Evolutionary conservation across 2,329 filamentous ascomycete genomes (phyloP), one percentile per base, ranked within the genome.

Genomic region (Stagonosporopsis cucurbitacearum): DNA sequence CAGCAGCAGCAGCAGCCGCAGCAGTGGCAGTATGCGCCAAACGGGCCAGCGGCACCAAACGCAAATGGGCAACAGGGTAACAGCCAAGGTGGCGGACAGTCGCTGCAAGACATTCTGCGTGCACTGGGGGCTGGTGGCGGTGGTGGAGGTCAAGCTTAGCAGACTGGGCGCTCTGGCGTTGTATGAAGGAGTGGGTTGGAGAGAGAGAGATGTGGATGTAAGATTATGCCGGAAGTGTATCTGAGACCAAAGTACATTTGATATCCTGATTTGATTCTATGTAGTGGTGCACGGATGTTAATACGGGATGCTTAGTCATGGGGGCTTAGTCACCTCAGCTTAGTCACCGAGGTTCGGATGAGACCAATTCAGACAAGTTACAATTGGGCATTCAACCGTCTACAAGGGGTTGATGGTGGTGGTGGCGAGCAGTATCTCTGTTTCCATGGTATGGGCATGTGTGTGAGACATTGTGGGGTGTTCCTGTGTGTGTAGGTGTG

Each of bases 91-190:
- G 58, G 58, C 15, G 64, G 57, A 11, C 64, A 62, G 43, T 68
- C 68, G 17, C 47, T 73, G 11, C 66, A 73, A 37, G 72, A 73
- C 48, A 73, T 74, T 23, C 51, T 74, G 20, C 62, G 71, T 45
- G 64, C 65, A 7, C 59, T 74, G 30, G 64, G 58, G n/a, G 61
- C 57, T 7, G 63, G 64, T 23, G 63, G 62, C 32, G 42, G 53
- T 32, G 41, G 41, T 15, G 35, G 35, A 20, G 35, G 19, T 15
- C 42, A 51, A 23, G 13, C 23, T 11, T 50, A 47, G 37, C 17
- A 28, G 47, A 44, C n/a, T 50, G 54, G 47, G n/a, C 19, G 19
- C 32, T 11, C 17, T 6, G 28, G 15, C 3, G 23, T 20, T 26
- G 35, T 46, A 39, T 17, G 47, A 33, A 20, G 33, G 13, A n/a